These are phyloP conservation scores for Corylus heterophylla DNA, from an alignment of 306 rosid genomes.

Conservation along the genomic window DNA sequence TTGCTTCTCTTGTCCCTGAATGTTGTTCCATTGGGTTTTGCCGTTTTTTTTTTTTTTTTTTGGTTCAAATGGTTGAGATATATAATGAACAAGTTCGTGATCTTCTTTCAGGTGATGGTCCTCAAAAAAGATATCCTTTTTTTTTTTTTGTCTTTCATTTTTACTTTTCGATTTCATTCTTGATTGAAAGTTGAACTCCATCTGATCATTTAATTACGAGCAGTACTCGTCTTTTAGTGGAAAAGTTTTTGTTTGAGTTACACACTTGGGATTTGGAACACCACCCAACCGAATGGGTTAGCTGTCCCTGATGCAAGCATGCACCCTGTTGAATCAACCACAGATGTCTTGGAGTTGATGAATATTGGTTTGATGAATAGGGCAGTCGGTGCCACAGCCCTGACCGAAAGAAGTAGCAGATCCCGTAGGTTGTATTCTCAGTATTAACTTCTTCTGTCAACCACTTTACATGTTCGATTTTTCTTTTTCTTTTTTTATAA, in stretches of 20 bases:
- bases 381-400: too few species aligned
- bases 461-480: constrained; percentile 18
- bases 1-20: too few species aligned
- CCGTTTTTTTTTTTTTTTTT: too few species aligned
- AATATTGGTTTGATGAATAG: too few species aligned
- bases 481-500: neutral
- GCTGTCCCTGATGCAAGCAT: constrained; percentile 92
- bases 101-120: constrained; percentile 67
- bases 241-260: constrained; percentile 53
- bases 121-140: constrained; percentile 95
- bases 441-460: constrained; percentile 7
- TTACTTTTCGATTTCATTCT: neutral
- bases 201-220: neutral
- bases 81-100: constrained; percentile 98
- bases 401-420: constrained; percentile 44
- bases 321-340: too few species aligned
- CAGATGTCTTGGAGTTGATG: too few species aligned
- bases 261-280: constrained; percentile 99
- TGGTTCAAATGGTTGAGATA: constrained; percentile 97
- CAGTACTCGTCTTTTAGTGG: neutral
- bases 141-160: constrained; percentile 7
- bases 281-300: constrained; percentile 95
- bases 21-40: too few species aligned
- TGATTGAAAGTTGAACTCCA: constrained; percentile 8
- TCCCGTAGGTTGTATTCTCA: constrained; percentile 76